Evolutionary conservation across 148 eudicot genomes (phyloP).

Genomic region (Nyssa sinensis): DNA sequence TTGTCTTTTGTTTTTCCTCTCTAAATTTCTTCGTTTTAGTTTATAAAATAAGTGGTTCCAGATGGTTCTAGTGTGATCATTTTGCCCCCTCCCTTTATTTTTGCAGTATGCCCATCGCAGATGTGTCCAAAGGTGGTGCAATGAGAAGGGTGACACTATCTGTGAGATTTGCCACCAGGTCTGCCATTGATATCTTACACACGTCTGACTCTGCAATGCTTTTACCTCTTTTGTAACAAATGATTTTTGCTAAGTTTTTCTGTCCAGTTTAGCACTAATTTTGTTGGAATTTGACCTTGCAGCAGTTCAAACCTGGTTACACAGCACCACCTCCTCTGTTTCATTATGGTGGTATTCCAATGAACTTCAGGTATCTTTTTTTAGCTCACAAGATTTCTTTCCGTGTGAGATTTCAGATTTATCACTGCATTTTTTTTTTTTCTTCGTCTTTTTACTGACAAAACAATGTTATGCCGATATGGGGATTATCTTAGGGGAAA

Average conservation of each 20-base stretch:
- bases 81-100: neutral
- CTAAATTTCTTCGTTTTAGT: neutral
- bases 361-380: constrained; percentile 53
- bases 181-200: neutral
- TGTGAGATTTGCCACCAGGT: constrained; percentile 90
- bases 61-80: neutral
- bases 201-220: neutral
- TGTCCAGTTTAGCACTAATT: neutral
- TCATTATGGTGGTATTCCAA: constrained; percentile 40
- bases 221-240: neutral
- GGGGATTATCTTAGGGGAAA: constrained; percentile 47
- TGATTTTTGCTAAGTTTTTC: neutral
- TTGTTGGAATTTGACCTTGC: constrained; percentile 28
- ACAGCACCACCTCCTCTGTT: constrained; percentile 64
- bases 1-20: neutral
- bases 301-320: constrained; percentile 70
- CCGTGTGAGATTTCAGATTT: neutral
- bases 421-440: neutral
- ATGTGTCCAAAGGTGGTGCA: constrained; percentile 89
- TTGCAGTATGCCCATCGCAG: constrained; percentile 78
- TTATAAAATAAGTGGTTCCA: neutral
- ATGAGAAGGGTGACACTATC: constrained; percentile 70
- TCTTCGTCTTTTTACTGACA: neutral
- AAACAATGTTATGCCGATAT: neutral
- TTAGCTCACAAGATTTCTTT: neutral